Evolutionary conservation across 306 rosid species (phyloP), one percentile per base, ranked within the genome.

Genomic region (Pachyrhizus erosus): DNA sequence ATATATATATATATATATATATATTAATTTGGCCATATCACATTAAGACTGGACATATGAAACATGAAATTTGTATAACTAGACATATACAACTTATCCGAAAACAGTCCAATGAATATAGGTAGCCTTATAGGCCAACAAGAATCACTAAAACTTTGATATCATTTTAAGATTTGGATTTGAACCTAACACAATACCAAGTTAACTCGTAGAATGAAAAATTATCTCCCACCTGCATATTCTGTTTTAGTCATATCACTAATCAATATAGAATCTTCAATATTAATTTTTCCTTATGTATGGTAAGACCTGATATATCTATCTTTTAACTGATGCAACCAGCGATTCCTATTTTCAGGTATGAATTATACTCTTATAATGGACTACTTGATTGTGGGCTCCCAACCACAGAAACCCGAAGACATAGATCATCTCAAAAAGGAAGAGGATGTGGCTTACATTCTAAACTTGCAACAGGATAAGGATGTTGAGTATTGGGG

Each of bases 401-500:
- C 99, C 64, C 99, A 93, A 85, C 99, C 98, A 79, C 98, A 95
- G 87, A 93, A 91, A 87, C 93, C 94, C 4, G 92, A 88, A 80
- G 99, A 96, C 75, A 84, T 93, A 23, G 90, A 90, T 84, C 92
- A 91, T 82, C 91, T 96, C 26, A 90, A 82, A 75, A 86, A 87
- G 81, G 92, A 84, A 87, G 93, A 93, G 89, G 87, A 82, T 79
- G 99, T 95, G 74, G 92, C 94, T 8, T 93, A 90, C 89, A 89
- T 91, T 91, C 86, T 96, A 15, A 95, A 95, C 87, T 89, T 95
- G 91, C 99, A 95, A 83, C 98, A 93, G 80, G 99, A 93, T 86
- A 88, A 78, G 60, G 98, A 93, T 88, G 91, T 92, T 12, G 98
- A 91, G 26, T 95, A 85, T 76, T 93, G 99, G 99, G 98, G 90